A percentile compares a stretch with the other conserved stretches of the same genome.
Evolutionary conservation across 2,329 filamentous ascomycete genomes (phyloP).

Genomic region (Aspergillus floridensis): DNA sequence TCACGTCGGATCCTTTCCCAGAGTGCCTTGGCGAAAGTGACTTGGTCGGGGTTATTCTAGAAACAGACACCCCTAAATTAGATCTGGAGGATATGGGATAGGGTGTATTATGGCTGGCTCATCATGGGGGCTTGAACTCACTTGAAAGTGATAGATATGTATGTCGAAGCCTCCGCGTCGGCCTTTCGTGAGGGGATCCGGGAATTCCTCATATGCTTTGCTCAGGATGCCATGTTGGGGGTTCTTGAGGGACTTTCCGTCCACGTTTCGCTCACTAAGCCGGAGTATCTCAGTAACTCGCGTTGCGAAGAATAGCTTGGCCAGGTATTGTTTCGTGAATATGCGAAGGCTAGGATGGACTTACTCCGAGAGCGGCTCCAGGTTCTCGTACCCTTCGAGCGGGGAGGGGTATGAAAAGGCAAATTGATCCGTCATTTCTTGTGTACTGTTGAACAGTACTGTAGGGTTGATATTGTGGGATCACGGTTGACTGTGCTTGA

Average conservation of each 20-base stretch:
- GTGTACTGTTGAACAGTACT: background rate
- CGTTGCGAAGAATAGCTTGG: background rate
- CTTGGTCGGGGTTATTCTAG: slow-evolving; percentile 59
- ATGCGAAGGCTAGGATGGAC: slow-evolving; percentile 11
- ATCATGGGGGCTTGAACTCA: slow-evolving; percentile 12
- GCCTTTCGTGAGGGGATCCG: slow-evolving; percentile 64
- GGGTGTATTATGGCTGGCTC: no score
- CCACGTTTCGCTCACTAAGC: slow-evolving; percentile 58
- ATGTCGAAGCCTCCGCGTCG: slow-evolving; percentile 74
- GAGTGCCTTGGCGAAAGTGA: slow-evolving; percentile 66
- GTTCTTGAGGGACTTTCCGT: slow-evolving; percentile 77
- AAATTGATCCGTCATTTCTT: slow-evolving; percentile 50
- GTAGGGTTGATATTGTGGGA: background rate
- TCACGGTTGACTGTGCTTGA: background rate
- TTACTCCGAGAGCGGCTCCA: slow-evolving; percentile 47
- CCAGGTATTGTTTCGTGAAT: background rate
- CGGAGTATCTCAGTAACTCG: background rate
- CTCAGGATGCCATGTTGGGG: slow-evolving; percentile 60
- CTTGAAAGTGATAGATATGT: slow-evolving; percentile 77
- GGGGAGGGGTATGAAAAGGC: slow-evolving; percentile 56
- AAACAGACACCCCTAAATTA: background rate
- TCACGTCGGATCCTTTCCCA: slow-evolving; percentile 77
- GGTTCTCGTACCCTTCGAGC: slow-evolving; percentile 51
- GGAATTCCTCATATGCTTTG: slow-evolving; percentile 68
- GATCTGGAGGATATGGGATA: background rate